Conservation (phyloP, 1,139 yeast genomes). For the Sugiyamaella pinicola region DNA sequence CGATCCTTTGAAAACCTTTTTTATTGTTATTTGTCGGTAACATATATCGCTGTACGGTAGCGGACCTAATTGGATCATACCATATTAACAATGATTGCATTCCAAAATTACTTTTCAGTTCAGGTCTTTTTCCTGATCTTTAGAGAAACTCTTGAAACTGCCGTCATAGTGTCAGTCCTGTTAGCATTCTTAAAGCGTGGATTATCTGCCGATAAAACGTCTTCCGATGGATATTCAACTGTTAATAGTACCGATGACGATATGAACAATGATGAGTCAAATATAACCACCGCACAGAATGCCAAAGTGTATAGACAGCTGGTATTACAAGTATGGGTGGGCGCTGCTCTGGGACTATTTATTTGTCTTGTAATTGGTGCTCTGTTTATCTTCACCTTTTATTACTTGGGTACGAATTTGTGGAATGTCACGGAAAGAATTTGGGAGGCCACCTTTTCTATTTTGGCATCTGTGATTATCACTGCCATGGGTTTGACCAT, state of each 20-base stretch:
- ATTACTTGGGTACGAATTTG: conserved; percentile 73
- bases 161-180: conserved; percentile 80
- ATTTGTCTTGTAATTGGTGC: conserved; percentile 79
- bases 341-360: conserved; percentile 69
- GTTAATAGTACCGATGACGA: background rate
- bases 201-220: conserved; percentile 34
- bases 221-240: conserved; percentile 11
- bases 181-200: conserved; percentile 78
- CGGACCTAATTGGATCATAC: background rate
- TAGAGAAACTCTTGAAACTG: conserved; percentile 86
- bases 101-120: conserved; percentile 61
- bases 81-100: conserved; percentile 28
- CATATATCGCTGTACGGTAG: background rate
- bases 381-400: conserved; percentile 72
- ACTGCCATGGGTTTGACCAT: conserved; percentile 88
- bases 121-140: conserved; percentile 86
- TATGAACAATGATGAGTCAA: background rate
- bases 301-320: conserved; percentile 53
- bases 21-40: background rate
- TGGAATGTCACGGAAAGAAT: conserved; percentile 83
- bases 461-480: conserved; percentile 77
- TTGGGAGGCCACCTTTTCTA: conserved; percentile 90
- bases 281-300: conserved; percentile 1
- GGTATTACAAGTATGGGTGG: conserved; percentile 78
- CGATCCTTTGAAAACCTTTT: background rate